Conservation (phyloP, 2,329 filamentous ascomycete species). For the Aspergillus luchuensis region DNA sequence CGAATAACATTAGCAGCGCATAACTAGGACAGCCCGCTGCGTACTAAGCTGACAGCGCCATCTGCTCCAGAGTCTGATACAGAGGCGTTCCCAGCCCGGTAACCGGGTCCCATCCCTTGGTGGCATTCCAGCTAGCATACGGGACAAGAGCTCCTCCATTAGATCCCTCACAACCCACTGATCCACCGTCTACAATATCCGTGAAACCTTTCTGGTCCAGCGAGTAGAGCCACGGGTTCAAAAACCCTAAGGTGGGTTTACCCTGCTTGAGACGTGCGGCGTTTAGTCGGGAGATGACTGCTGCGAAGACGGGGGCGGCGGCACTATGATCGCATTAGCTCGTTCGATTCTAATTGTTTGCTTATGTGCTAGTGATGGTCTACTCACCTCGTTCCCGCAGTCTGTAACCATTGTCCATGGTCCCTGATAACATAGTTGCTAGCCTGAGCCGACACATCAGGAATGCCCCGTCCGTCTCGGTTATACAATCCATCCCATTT, state of each 20-base stretch:
- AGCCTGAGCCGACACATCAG: constrained; percentile 63
- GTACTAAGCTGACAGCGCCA: constrained; percentile 8
- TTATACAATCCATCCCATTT: constrained; percentile 52
- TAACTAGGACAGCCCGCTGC: neutral
- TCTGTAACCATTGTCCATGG: constrained; percentile 36
- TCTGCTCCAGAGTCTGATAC: constrained; percentile 20
- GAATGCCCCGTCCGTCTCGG: constrained; percentile 59
- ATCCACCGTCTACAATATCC: constrained; percentile 53
- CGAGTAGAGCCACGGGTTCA: constrained; percentile 64
- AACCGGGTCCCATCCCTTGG: constrained; percentile 53
- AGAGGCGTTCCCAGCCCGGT: constrained; percentile 43
- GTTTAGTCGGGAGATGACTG: constrained; percentile 66
- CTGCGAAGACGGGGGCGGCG: constrained; percentile 63
- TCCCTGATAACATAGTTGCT: constrained; percentile 44
- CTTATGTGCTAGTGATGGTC: neutral
- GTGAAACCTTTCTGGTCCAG: constrained; percentile 48
- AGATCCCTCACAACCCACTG: constrained; percentile 47
- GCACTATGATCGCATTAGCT: constrained; percentile 43
- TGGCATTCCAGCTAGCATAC: constrained; percentile 55
- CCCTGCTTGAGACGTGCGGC: constrained; percentile 60
- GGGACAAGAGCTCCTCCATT: constrained; percentile 42
- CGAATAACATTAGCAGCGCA: neutral
- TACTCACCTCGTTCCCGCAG: constrained; percentile 52
- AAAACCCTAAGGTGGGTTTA: constrained; percentile 57
- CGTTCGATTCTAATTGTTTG: neutral